A percentile compares a stretch with the other conserved stretches of the same genome.
These are phyloP conservation scores for Proliferodiscus dingleyae DNA, from an alignment of 2,329 filamentous ascomycete genomes.

Conservation along the genomic window DNA sequence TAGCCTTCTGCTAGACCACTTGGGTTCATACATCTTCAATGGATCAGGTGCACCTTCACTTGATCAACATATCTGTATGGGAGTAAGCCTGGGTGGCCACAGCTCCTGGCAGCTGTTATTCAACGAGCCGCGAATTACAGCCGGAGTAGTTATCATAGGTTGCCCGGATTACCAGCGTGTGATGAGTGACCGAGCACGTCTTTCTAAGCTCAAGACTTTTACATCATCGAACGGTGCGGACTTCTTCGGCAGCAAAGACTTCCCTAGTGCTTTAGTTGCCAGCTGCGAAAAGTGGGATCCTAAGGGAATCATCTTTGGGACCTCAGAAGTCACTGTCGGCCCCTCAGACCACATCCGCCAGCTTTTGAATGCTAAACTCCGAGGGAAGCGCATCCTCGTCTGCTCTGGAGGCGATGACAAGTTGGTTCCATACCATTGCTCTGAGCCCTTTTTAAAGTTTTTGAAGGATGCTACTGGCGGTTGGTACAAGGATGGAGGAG, in stretches of 20 bases:
- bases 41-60: conserved; percentile 38
- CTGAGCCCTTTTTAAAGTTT: conserved; percentile 55
- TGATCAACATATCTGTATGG: conserved; percentile 68
- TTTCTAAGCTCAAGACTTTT: conserved; percentile 61
- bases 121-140: conserved; percentile 71
- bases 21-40: conserved; percentile 70
- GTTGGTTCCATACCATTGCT: conserved; percentile 63
- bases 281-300: conserved; percentile 67
- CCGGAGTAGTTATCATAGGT: conserved; percentile 76
- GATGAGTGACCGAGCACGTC: conserved; percentile 71
- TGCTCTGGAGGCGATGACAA: conserved; percentile 65
- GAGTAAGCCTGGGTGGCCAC: conserved; percentile 83
- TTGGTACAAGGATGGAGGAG: conserved; percentile 51
- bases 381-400: conserved; percentile 59
- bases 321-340: conserved; percentile 30
- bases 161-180: conserved; percentile 76
- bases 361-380: conserved; percentile 45
- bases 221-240: conserved; percentile 49
- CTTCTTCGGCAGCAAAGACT: conserved; percentile 75
- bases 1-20: conserved; percentile 67
- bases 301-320: conserved; percentile 64
- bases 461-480: conserved; percentile 49
- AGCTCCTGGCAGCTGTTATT: conserved; percentile 80
- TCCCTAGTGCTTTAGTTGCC: conserved; percentile 63
- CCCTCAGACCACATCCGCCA: conserved; percentile 32